Conservation (phyloP, 106 monocot genomes). For the Triglochin maritima region DNA sequence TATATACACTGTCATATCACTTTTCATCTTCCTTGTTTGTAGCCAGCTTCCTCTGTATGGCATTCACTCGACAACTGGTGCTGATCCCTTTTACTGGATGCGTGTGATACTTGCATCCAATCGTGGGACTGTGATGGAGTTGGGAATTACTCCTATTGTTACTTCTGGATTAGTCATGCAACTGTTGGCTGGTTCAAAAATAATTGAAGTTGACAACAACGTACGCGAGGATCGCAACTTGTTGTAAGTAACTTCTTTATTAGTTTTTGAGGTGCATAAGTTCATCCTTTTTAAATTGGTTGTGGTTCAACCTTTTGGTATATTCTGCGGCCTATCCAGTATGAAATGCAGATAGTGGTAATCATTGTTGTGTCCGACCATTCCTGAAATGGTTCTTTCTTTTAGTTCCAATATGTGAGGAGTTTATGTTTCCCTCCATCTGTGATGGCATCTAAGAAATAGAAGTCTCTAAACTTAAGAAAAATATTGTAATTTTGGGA, state of each 20-base stretch:
- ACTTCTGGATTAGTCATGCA: conserved; percentile 26
- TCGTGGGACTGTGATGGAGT: conserved; percentile 25
- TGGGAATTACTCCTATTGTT: conserved; percentile 28
- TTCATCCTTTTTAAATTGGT: background rate
- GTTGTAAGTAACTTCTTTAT: conserved; percentile 10
- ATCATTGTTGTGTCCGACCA: too few relatives aligned
- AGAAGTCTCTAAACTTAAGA: too few relatives aligned
- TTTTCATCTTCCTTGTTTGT: conserved; percentile 26
- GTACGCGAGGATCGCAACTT: conserved; percentile 24
- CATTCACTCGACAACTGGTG: conserved; percentile 25
- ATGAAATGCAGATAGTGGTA: too few relatives aligned
- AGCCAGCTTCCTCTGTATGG: conserved; percentile 28
- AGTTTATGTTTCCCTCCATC: too few relatives aligned
- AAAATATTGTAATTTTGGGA: too few relatives aligned
- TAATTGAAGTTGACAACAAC: conserved; percentile 28
- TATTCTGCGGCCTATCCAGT: background rate
- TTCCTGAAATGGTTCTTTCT: too few relatives aligned
- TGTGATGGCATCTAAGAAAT: too few relatives aligned
- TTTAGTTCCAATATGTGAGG: too few relatives aligned
- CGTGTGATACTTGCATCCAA: conserved; percentile 28
- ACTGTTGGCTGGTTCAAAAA: conserved; percentile 25
- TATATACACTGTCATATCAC: conserved; percentile 28
- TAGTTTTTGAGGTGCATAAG: background rate
- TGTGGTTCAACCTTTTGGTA: background rate
- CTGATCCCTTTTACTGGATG: conserved; percentile 32